Conservation (phyloP, 1,284 basidiomycete genomes). For the Lentinus polychrous region DNA sequence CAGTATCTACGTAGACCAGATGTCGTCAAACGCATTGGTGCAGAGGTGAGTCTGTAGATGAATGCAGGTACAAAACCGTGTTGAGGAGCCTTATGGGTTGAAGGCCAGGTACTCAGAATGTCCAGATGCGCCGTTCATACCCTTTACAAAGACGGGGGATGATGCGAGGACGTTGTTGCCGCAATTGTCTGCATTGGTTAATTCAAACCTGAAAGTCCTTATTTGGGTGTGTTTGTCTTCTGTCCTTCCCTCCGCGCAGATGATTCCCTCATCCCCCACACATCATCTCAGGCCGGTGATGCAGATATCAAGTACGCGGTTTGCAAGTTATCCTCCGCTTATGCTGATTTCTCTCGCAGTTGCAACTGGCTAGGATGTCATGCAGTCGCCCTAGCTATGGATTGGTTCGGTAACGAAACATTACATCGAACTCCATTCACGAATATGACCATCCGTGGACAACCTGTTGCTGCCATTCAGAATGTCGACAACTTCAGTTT, state of each 20-base stretch:
- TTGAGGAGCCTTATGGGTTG: slow-evolving; percentile 1
- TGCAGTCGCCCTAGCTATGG: slow-evolving; percentile 48
- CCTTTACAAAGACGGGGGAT: slow-evolving; percentile 40
- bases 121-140: slow-evolving; percentile 29
- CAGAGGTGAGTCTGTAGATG: slow-evolving; percentile 18
- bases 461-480: slow-evolving; percentile 47
- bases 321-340: not conserved
- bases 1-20: slow-evolving; percentile 33
- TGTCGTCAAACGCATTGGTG: slow-evolving; percentile 42
- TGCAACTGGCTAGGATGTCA: slow-evolving; percentile 62
- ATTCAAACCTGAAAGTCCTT: slow-evolving; percentile 49
- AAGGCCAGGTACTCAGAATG: slow-evolving; percentile 41
- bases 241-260: not conserved
- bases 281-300: slow-evolving; percentile 46
- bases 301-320: slow-evolving; percentile 51
- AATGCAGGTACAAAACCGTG: not conserved
- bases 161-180: slow-evolving; percentile 50
- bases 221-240: slow-evolving; percentile 42
- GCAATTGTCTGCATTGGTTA: slow-evolving; percentile 41
- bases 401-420: slow-evolving; percentile 50
- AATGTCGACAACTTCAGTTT: slow-evolving; percentile 62
- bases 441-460: slow-evolving; percentile 51
- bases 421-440: slow-evolving; percentile 42
- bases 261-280: no score
- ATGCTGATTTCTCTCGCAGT: slow-evolving; percentile 26